A percentile compares a stretch with the other conserved stretches of the same genome.
These are phyloP conservation scores for Chlamydomonas asymmetrica DNA, from an alignment of 139 green algal species.

Conservation along the genomic window DNA sequence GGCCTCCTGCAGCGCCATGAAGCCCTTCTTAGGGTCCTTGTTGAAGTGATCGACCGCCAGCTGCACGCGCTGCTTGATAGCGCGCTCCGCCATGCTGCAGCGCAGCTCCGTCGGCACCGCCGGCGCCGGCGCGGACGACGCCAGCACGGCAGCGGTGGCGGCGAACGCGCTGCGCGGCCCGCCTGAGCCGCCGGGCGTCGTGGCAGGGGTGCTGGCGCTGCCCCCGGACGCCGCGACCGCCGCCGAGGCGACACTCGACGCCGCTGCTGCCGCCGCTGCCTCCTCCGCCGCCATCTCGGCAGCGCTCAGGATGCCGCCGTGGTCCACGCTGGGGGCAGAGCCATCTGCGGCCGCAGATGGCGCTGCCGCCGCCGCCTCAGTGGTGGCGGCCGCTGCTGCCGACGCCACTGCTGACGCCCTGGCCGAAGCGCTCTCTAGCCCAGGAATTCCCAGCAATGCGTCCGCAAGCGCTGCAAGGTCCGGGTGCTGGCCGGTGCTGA, in stretches of 20 bases:
- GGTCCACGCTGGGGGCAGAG: background rate
- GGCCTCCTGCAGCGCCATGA: constrained; percentile 83
- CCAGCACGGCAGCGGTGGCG: constrained; percentile 5
- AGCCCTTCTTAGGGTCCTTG: constrained; percentile 91
- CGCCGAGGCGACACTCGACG: too few species aligned
- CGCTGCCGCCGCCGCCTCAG: background rate
- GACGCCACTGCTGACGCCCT: background rate
- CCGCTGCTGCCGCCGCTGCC: background rate
- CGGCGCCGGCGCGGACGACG: background rate
- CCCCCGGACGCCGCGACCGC: too few species aligned
- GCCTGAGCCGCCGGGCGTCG: too few species aligned
- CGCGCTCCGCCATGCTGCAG: constrained; percentile 21
- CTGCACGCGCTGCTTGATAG: constrained; percentile 74
- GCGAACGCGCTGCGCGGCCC: constrained; percentile 1
- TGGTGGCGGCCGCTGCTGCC: background rate
- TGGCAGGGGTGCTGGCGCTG: background rate
- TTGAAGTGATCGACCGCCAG: constrained; percentile 97
- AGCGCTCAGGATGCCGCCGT: constrained; percentile 9
- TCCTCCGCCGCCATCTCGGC: constrained; percentile 10
- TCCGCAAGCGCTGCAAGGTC: constrained; percentile 35
- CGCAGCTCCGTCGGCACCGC: constrained; percentile 20
- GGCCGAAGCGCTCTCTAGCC: background rate
- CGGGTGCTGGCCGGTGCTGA: constrained; percentile 35
- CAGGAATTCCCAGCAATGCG: constrained; percentile 2
- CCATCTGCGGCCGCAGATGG: background rate